Evolutionary conservation across 2,329 filamentous ascomycete species (phyloP).

Genomic region (Colletotrichum tabaci): DNA sequence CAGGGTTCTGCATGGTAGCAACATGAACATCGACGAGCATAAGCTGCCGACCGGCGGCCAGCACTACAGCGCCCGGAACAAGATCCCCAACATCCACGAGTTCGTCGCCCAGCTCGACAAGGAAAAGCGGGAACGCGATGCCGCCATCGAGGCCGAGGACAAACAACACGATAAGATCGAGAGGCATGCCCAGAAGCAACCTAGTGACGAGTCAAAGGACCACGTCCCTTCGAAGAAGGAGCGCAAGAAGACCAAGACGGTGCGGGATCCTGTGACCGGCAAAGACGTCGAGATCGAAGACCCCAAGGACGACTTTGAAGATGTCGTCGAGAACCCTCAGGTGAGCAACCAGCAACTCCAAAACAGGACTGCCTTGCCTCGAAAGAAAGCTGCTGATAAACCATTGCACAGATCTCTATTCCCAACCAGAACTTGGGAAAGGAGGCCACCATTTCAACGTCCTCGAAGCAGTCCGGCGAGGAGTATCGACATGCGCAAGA

Average conservation of each 20-base stretch:
- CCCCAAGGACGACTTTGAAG: conserved; percentile 77
- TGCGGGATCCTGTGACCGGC: conserved; percentile 91
- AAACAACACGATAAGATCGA: conserved; percentile 52
- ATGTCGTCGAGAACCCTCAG: conserved; percentile 79
- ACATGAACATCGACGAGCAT: conserved; percentile 58
- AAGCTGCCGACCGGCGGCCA: conserved; percentile 65
- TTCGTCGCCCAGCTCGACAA: conserved; percentile 85
- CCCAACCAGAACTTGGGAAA: conserved; percentile 92
- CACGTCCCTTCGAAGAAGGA: conserved; percentile 56
- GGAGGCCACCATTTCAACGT: conserved; percentile 79
- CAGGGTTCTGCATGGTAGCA: conserved; percentile 35
- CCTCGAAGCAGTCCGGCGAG: conserved; percentile 78
- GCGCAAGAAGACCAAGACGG: conserved; percentile 72
- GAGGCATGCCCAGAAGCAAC: not conserved
- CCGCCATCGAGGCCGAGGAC: conserved; percentile 74
- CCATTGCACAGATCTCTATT: conserved; percentile 74
- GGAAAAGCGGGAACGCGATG: conserved; percentile 84
- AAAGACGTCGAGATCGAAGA: conserved; percentile 90
- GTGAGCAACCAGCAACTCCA: conserved; percentile 58
- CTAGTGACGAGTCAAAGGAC: conserved; percentile 54
- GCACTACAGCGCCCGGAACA: conserved; percentile 87
- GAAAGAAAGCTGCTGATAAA: not conserved
- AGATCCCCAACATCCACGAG: conserved; percentile 88
- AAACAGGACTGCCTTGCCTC: no score
- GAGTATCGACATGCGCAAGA: conserved; percentile 92